phyloP scores from a whole-genome alignment of 2,329 filamentous ascomycete species.

The Cryoendolithus antarcticus region DNA sequence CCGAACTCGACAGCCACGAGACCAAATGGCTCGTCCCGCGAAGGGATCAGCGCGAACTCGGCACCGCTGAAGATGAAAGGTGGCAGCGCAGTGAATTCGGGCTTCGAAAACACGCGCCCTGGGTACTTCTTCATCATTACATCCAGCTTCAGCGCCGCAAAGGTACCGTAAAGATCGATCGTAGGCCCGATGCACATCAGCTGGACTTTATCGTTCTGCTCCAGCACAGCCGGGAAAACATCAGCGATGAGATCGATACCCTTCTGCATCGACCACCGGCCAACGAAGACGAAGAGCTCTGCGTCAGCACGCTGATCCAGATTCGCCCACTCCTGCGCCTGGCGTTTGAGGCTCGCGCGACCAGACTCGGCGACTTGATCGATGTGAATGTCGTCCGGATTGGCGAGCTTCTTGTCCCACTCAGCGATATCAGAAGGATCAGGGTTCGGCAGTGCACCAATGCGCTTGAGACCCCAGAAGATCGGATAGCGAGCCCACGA shows the following conservation, averaged over 20 bases:
- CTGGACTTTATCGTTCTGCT: conserved; percentile 47
- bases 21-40: conserved; percentile 56
- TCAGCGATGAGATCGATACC: conserved; percentile 59
- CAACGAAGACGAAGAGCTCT: conserved; percentile 56
- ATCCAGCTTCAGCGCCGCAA: conserved; percentile 52
- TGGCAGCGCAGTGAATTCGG: conserved; percentile 53
- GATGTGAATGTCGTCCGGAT: conserved; percentile 38
- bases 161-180: conserved; percentile 58
- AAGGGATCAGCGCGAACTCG: conserved; percentile 56
- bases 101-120: conserved; percentile 53
- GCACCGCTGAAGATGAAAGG: conserved; percentile 55
- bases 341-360: conserved; percentile 41
- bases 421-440: conserved; percentile 52
- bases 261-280: conserved; percentile 58
- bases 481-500: conserved; percentile 56
- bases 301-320: conserved; percentile 48
- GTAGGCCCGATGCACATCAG: conserved; percentile 52
- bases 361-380: conserved; percentile 43
- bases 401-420: conserved; percentile 42
- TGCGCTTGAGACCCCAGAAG: conserved; percentile 53
- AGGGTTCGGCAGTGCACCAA: conserved; percentile 52
- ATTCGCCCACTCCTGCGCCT: conserved; percentile 56
- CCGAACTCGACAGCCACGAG: conserved; percentile 58
- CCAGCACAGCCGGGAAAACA: conserved; percentile 51
- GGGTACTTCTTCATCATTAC: conserved; percentile 54